A percentile compares a stretch with the other conserved stretches of the same genome.
These are phyloP conservation scores for Fennellomyces sp. DNA, from an alignment of 371 early-diverging fungal species.

Conservation along the genomic window DNA sequence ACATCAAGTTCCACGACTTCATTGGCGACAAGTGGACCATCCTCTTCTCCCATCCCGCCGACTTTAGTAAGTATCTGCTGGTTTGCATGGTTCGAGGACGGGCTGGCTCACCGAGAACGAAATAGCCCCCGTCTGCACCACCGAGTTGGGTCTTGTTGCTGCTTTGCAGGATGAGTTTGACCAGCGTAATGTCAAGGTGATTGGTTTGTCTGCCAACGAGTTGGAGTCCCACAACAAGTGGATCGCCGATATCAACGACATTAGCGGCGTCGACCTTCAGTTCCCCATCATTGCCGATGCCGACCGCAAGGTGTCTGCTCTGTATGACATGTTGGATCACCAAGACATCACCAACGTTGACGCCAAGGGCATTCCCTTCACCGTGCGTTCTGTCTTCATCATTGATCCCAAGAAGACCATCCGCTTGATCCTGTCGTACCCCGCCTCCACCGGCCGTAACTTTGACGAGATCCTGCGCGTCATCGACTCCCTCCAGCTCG, in stretches of 20 bases:
- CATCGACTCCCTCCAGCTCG: conserved; percentile 90
- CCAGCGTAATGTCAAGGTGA: conserved; percentile 83
- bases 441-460: conserved; percentile 92
- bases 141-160: conserved; percentile 92
- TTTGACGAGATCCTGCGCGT: conserved; percentile 94
- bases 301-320: conserved; percentile 79
- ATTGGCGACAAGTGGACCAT: conserved; percentile 89
- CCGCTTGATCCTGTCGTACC: conserved; percentile 88
- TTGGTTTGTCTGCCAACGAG: conserved; percentile 90
- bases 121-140: conserved; percentile 91
- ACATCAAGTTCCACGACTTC: conserved; percentile 88
- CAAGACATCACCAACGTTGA: conserved; percentile 89
- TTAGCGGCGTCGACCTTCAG: conserved; percentile 71
- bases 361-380: conserved; percentile 88
- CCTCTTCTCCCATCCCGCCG: conserved; percentile 95
- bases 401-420: conserved; percentile 92
- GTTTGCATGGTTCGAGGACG: not conserved
- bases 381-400: conserved; percentile 94
- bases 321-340: conserved; percentile 95
- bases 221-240: conserved; percentile 83
- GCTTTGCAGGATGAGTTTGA: conserved; percentile 77
- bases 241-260: conserved; percentile 91
- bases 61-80: conserved; percentile 71
- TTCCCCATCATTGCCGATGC: conserved; percentile 96
- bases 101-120: not conserved